phyloP scores from a whole-genome alignment of 208 protist species.

The Porcisia hertigi region DNA sequence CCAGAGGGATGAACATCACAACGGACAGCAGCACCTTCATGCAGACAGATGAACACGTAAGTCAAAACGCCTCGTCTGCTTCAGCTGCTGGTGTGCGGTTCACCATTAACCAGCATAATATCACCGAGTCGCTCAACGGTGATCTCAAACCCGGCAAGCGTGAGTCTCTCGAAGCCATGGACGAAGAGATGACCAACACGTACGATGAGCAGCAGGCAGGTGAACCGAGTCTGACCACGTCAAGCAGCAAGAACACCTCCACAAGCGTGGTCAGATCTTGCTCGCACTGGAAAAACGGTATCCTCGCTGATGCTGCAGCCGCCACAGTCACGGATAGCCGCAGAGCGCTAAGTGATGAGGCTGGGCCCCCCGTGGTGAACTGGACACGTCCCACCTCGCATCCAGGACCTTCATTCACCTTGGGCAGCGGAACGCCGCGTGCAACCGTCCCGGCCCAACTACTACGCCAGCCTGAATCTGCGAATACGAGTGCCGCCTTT shows the following conservation, averaged over 20 bases:
- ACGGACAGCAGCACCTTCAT: slow-evolving; percentile 31
- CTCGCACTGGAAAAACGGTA: background rate
- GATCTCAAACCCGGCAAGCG: slow-evolving; percentile 11
- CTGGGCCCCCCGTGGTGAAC: background rate
- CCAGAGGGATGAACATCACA: slow-evolving; percentile 20
- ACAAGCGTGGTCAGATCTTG: slow-evolving; percentile 6
- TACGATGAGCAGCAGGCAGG: slow-evolving; percentile 32
- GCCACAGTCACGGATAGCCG: background rate
- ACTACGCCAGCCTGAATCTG: slow-evolving; percentile 9
- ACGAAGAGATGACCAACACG: slow-evolving; percentile 40
- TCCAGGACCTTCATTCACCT: slow-evolving; percentile 5
- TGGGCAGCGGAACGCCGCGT: background rate
- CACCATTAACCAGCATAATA: background rate
- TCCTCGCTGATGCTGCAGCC: background rate
- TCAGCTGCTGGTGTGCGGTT: background rate
- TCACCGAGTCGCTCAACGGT: background rate
- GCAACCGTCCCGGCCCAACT: slow-evolving; percentile 2
- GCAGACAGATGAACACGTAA: slow-evolving; percentile 21
- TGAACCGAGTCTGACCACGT: background rate
- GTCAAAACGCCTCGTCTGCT: background rate
- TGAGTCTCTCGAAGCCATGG: slow-evolving; percentile 38
- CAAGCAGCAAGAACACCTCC: slow-evolving; percentile 6
- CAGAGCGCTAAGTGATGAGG: background rate
- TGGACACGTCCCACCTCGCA: slow-evolving; percentile 19
- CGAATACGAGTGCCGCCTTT: slow-evolving; percentile 35